Evolutionary conservation across 306 rosid genomes (phyloP), one percentile per base, ranked within the genome.

Genomic region (Lupinus albus): DNA sequence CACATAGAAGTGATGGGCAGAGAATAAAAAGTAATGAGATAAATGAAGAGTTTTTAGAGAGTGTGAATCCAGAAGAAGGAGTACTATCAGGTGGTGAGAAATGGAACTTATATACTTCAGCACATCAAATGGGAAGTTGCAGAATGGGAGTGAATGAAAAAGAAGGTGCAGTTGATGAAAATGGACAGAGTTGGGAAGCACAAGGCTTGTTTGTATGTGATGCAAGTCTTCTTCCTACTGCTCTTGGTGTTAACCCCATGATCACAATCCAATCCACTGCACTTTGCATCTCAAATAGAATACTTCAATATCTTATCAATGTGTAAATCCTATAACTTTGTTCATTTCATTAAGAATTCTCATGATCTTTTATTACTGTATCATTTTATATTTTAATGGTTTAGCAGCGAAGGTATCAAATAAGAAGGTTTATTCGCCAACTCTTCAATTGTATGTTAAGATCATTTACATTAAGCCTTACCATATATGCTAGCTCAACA

Each of bases 81-180:
- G 83, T 87, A n/a, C 42, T 76, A 17, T 85, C 82, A 58, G 35
- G 64, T 35, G 76, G 70, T n/a, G 65, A 83, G 50, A 36, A 80
- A 5, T 91, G 89, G 93, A 74, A 79, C 48, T 1, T 49, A 1
- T 79, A 81, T 39, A 25, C 67, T 35, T 82, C 89, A 16, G 94
- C 97, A 6, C 96, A 91, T 76, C 97, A 91, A 60, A 83, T 88
- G 85, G 91, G 97, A 14, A 91, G 96, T 78, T 91, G 94, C 35
- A 88, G 83, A 60, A 88, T 91, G 88, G 89, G 97, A 15, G 46
- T 45, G 13, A 85, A 56, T 58, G 86, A 85, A 57, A 76, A 78
- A 39, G 85, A 86, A 78, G 84, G 96, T 2, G 94, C 64, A 1
- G 81, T 88, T 33, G 91, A 91, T 75, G 84, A 75, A 49, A 84